Conservation (phyloP, 345 rosid species). For the Boechera retrofracta region DNA sequence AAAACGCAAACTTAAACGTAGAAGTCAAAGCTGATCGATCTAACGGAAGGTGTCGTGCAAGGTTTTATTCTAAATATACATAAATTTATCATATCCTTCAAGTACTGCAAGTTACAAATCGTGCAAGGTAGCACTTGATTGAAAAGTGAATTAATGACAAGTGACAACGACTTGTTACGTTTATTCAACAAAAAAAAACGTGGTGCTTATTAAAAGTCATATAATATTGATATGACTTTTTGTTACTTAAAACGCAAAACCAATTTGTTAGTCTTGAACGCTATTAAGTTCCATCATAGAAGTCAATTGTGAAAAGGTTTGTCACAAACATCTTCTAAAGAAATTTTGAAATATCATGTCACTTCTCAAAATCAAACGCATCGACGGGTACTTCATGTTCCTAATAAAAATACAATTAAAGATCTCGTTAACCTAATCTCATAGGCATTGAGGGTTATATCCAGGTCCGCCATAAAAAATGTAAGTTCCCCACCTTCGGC, state of each 20-base stretch:
- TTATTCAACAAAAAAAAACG: conserved; percentile 23
- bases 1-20: conserved; percentile 40
- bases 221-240: background rate
- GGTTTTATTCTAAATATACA: conserved; percentile 26
- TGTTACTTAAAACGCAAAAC: conserved; percentile 1
- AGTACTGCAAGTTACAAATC: conserved; percentile 31
- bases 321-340: background rate
- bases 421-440: background rate
- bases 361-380: background rate
- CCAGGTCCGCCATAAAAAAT: conserved; percentile 75
- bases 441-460: conserved; percentile 39
- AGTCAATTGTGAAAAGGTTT: background rate
- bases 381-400: no score
- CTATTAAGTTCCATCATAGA: background rate
- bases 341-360: background rate
- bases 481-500: conserved; percentile 57
- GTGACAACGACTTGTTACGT: conserved; percentile 29
- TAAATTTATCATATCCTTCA: conserved; percentile 22
- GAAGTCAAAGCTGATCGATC: conserved; percentile 41
- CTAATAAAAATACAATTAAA: background rate
- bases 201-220: background rate
- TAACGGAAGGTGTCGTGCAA: conserved; percentile 39
- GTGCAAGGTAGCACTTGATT: conserved; percentile 36
- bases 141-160: conserved; percentile 1
- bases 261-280: background rate